Conservation (phyloP, 129 eudicot genomes). For the Flaveria brownii region DNA sequence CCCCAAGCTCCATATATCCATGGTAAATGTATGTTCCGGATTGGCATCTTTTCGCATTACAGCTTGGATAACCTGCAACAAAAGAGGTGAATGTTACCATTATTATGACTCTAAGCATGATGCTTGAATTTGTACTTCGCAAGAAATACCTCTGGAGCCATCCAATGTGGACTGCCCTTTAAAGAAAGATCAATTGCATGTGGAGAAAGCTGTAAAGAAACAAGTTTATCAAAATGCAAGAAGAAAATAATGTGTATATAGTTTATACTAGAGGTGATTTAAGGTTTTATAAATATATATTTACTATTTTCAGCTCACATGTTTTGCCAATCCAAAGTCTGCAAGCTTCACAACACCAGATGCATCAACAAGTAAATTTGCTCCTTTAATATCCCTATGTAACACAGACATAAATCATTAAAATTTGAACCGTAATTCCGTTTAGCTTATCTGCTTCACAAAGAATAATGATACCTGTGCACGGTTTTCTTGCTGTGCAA, state of each 20-base stretch:
- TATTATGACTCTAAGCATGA: slow-evolving; percentile 17
- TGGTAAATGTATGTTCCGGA: slow-evolving; percentile 69
- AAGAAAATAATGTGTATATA: not conserved
- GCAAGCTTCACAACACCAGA: slow-evolving; percentile 96
- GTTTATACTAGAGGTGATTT: not conserved
- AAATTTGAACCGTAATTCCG: slow-evolving; percentile 3
- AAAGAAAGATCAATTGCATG: slow-evolving; percentile 61
- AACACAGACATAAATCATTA: slow-evolving; percentile 24
- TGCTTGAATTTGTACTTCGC: slow-evolving; percentile 2
- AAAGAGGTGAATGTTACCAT: not conserved
- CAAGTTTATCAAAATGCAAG: not conserved
- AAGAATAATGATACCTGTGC: slow-evolving; percentile 61
- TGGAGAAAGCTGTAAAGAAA: slow-evolving; percentile 56
- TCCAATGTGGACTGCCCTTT: slow-evolving; percentile 96
- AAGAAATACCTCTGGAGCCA: slow-evolving; percentile 92
- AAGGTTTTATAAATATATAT: slow-evolving; percentile 13
- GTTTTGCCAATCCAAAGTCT: slow-evolving; percentile 96
- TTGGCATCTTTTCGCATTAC: slow-evolving; percentile 62
- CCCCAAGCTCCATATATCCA: slow-evolving; percentile 98
- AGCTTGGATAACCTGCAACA: slow-evolving; percentile 77
- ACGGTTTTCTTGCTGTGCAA: slow-evolving; percentile 82
- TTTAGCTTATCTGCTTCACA: slow-evolving; percentile 7
- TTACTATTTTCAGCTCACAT: slow-evolving; percentile 52
- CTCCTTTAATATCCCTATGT: slow-evolving; percentile 92
- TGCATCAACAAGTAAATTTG: slow-evolving; percentile 91